Percentiles rank a stretch among this genome's conserved stretches.
phyloP scores from a whole-genome alignment of 352 stramenopile species.

The Phytophthora ohioensis region DNA sequence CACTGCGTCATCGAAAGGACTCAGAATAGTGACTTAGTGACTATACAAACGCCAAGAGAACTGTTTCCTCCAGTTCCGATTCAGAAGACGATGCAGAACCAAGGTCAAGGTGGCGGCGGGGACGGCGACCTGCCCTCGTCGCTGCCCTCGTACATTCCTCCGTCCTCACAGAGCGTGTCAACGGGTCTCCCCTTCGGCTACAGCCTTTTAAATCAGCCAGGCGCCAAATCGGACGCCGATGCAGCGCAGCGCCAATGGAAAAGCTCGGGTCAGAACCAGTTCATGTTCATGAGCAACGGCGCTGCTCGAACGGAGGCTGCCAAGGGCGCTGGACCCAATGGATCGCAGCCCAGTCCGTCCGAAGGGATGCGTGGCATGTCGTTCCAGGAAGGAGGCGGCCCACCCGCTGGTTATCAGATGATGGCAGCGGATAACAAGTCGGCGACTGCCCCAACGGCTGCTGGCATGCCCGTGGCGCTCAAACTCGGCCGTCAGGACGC shows the following conservation, averaged over 20 bases:
- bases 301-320: conserved; percentile 4
- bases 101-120: conserved; percentile 23
- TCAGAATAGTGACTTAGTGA: conserved; percentile 6
- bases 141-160: conserved; percentile 79
- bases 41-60: conserved; percentile 5
- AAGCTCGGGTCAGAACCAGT: conserved; percentile 51
- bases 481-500: conserved; percentile 48
- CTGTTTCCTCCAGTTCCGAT: not conserved
- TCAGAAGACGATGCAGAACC: conserved; percentile 31
- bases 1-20: not conserved
- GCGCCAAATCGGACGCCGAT: conserved; percentile 39
- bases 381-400: conserved; percentile 52
- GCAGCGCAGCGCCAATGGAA: conserved; percentile 66
- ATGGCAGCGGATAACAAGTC: conserved; percentile 40
- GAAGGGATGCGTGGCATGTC: conserved; percentile 69
- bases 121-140: conserved; percentile 76
- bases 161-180: conserved; percentile 27
- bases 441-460: conserved; percentile 8
- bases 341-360: conserved; percentile 52
- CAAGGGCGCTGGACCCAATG: conserved; percentile 5
- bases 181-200: conserved; percentile 42
- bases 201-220: conserved; percentile 40
- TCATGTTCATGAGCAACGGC: conserved; percentile 53
- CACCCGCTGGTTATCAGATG: conserved; percentile 30
- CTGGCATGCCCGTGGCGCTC: conserved; percentile 21